Base-by-base conservation (phyloP, 179 eudicot species). In the Patellifolia procumbens region DNA sequence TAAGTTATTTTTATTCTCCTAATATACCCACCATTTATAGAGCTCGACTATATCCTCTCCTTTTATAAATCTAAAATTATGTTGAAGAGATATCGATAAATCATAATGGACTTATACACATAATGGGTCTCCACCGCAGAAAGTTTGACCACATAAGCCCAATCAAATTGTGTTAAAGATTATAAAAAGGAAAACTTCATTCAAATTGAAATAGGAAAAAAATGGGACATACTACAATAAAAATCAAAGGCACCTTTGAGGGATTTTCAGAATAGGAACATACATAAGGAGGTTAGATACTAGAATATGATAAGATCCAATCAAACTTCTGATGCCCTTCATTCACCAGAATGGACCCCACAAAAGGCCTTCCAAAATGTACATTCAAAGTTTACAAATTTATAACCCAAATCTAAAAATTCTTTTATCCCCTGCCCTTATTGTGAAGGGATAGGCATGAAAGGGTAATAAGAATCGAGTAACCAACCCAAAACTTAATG, bases 301-400 rank as follows among this genome's bases (percentile, higher is more conserved):
- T 16, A 12, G 11, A 22, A 63, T 15, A 60, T 48, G 4, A 29
- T 8, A 19, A 26, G 48, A 72, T 62, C 65, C 75, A 59, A 59
- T 59, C 45, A 68, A 68, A 15, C 51, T 42, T 42, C 28, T 37
- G 70, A 28, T 65, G 32, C 68, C 73, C 71, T 73, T 73, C 58
- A 45, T 42, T 68, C 46, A 55, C 32, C 29, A 29, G 26, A 60
- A 42, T 75, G 13, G 42, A 66, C 66, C 70, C 61, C 72, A 77
- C 80, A 34, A 70, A 69, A 48, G 37, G 3, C 74, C 56, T 34
- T 28, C n/a, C 58, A 3, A n/a, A 72, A 49, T 64, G 52, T 51
- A 70, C 63, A 60, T 64, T 17, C n/a, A n/a, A 73, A 55, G 19
- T 42, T 31, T 63, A 19, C 58, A 77, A 49, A 59, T n/a, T 35